Percentiles rank a stretch among this genome's conserved stretches.
Conservation (phyloP, 768 basidiomycete species). For the Tricholomella constricta region DNA sequence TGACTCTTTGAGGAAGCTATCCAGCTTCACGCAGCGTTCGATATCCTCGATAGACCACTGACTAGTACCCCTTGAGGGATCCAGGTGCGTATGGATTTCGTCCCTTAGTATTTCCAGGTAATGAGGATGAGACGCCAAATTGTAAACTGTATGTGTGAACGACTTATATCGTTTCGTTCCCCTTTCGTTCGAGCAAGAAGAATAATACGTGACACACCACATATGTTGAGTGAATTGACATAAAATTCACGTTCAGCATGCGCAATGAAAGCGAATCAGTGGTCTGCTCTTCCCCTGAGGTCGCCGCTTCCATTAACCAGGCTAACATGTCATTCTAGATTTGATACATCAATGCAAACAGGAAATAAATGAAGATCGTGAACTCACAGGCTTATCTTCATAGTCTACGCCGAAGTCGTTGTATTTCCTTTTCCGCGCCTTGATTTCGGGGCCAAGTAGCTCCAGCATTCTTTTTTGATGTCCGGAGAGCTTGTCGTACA, state of each 20-base stretch:
- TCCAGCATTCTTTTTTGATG: constrained; percentile 2
- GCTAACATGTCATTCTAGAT: constrained; percentile 20
- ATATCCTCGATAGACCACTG: constrained; percentile 9
- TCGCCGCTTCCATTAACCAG: constrained; percentile 21
- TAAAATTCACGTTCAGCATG: constrained; percentile 38
- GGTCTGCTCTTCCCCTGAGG: constrained; percentile 5
- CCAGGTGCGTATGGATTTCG: constrained; percentile 31
- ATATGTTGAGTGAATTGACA: constrained; percentile 33
- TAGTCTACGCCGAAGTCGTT: constrained; percentile 10
- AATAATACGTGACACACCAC: constrained; percentile 13
- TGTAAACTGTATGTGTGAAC: constrained; percentile 30
- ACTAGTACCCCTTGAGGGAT: not conserved
- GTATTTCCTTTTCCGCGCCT: constrained; percentile 3
- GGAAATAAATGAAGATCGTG: not conserved
- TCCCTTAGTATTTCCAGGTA: constrained; percentile 32
- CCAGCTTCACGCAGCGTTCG: constrained; percentile 24
- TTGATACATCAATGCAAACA: not conserved
- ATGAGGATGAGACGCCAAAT: constrained; percentile 27
- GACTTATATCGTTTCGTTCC: constrained; percentile 18
- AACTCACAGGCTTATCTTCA: constrained; percentile 14
- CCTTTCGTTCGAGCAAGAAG: not conserved
- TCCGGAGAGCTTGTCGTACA: constrained; percentile 10
- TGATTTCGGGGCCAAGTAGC: constrained; percentile 10
- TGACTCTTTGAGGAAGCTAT: constrained; percentile 39
- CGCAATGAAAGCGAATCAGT: constrained; percentile 16